These are phyloP conservation scores for Pseudozyma tsukubaensis DNA, from an alignment of 1,284 basidiomycete genomes.

Conservation along the genomic window DNA sequence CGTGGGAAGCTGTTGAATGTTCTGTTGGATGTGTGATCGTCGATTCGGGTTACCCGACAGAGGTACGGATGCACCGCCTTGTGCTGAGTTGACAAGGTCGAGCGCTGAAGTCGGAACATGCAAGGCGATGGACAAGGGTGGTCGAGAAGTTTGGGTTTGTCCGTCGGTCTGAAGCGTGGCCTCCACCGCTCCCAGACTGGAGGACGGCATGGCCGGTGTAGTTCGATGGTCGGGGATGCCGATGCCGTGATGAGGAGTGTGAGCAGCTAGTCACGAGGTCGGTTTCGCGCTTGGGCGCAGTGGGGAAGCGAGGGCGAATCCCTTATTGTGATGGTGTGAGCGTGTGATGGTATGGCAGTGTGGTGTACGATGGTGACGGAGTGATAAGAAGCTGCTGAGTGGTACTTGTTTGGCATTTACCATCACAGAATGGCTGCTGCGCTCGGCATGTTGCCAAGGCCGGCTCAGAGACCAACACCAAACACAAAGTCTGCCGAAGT, in stretches of 20 bases:
- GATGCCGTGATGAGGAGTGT: neutral
- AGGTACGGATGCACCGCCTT: conserved; percentile 11
- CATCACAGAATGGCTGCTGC: too few species aligned
- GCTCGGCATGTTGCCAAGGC: neutral
- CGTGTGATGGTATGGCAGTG: too few species aligned
- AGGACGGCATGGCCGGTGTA: conserved; percentile 39
- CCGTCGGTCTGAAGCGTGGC: conserved; percentile 37
- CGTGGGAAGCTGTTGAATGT: conserved; percentile 51
- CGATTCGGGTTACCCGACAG: conserved; percentile 43
- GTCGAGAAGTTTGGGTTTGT: conserved; percentile 13
- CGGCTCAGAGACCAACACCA: conserved; percentile 1
- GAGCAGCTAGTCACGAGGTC: neutral
- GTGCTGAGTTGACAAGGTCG: conserved; percentile 24
- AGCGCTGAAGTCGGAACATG: conserved; percentile 43
- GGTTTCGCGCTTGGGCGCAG: too few species aligned
- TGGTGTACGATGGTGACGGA: too few species aligned
- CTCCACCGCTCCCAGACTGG: conserved; percentile 49
- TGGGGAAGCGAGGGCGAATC: too few species aligned
- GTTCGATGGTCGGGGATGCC: neutral
- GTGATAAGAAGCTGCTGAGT: too few species aligned
- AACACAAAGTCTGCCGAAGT: neutral
- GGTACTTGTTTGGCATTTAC: too few species aligned
- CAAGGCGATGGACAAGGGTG: conserved; percentile 39
- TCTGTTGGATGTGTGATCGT: conserved; percentile 46
- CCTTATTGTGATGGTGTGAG: too few species aligned